Evolutionary conservation across 1,284 basidiomycete genomes (phyloP), one percentile per base, ranked within the genome.

Genomic region (Rhizopogon hawkerae): DNA sequence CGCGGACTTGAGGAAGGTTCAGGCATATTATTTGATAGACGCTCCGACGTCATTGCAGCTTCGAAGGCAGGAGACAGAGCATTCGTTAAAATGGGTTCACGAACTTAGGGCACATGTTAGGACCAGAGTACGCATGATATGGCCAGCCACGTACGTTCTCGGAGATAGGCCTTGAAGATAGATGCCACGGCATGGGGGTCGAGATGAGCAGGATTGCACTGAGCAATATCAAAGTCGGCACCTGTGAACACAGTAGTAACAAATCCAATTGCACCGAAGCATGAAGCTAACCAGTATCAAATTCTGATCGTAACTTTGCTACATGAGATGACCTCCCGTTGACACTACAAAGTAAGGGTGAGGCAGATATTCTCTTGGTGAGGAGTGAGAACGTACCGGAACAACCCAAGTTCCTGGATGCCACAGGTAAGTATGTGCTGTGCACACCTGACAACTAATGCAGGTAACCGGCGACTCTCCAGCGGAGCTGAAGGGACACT

Each of bases 161-260:
- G 85, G 43, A 89, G 70, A 60, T 79, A 90, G 2, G 85, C 83
- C 64, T 89, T 89, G 67, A 89, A 89, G 38, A 88, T 72, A 35
- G 89, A 90, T 31, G 93, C 83, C 11, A 97, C 92, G 1, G 92
- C 89, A 61, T 95, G 91, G 34, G 92, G 92, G 63, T 95, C 92
- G 29, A 95, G 69, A 58, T 94, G 90, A 13, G 85, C 80, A 21
- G 89, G 89, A 41, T 79, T 77, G 57, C 81, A 85, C 54, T 79
- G 76, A 24, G 73, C 69, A 68, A 95, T 77, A 60, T 92, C 84
- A 58, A 84, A 89, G 68, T 95, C 92, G 45, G 83, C 85, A 48
- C 92, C 89, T 83, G 55, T 46, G 43, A 59, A 57, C 24, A 47
- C 37, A 39, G 51, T 43, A 47, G 48, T 24, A 54, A 49, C 38